Evolutionary conservation across 495 filamentous ascomycete genomes (phyloP).

Genomic region (Penicillium herquei): DNA sequence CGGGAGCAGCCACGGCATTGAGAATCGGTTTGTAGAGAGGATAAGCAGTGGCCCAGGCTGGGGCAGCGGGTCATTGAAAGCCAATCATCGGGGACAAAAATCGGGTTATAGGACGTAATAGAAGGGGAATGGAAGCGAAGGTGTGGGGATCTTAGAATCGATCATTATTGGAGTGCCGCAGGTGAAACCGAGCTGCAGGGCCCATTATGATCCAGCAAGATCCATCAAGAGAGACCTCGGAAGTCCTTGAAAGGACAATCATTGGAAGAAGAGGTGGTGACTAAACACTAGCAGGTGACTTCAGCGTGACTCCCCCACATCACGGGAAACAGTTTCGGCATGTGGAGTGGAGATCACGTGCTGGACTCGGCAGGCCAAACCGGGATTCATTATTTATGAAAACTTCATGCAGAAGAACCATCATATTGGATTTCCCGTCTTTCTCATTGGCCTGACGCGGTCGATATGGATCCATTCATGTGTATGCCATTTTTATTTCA

Average conservation of each 20-base stretch:
- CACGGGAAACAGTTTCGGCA: constrained; percentile 3
- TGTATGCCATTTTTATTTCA: background rate
- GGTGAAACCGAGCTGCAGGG: constrained; percentile 7
- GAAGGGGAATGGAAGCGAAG: background rate
- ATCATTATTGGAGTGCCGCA: constrained; percentile 8
- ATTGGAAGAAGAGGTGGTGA: too few species aligned
- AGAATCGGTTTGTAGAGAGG: constrained; percentile 35
- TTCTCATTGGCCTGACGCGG: background rate
- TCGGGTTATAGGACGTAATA: constrained; percentile 5
- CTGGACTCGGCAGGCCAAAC: constrained; percentile 22
- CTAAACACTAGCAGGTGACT: too few species aligned
- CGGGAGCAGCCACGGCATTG: constrained; percentile 44
- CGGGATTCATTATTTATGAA: constrained; percentile 21
- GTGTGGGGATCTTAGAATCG: constrained; percentile 9
- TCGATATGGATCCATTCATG: background rate
- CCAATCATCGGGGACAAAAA: constrained; percentile 15
- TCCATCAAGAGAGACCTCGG: background rate
- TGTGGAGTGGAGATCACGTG: constrained; percentile 27
- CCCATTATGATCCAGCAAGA: background rate
- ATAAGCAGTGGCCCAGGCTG: constrained; percentile 1
- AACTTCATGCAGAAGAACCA: background rate
- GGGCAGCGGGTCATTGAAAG: background rate
- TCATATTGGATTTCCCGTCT: background rate
- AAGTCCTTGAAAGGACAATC: too few species aligned
- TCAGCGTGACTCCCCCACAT: background rate